Evolutionary conservation across 1,284 basidiomycete genomes (phyloP), one percentile per base, ranked within the genome.

Genomic region (Flammula alnicola): DNA sequence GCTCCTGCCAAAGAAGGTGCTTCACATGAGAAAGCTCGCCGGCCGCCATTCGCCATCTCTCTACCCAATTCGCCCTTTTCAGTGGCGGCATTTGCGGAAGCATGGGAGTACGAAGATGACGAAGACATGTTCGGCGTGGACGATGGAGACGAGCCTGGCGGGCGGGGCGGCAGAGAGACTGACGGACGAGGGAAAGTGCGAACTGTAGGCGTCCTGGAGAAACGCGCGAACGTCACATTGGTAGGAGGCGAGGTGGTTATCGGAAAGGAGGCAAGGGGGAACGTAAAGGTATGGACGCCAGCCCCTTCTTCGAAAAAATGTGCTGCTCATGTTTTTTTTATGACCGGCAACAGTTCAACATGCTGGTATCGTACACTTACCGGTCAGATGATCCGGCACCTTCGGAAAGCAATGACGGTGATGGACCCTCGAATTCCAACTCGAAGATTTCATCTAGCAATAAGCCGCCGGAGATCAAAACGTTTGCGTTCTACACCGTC

Each of bases 41-140:
- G 86, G 5, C 83, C 84, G 27, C 84, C 86, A 1, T 93, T 90
- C 61, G 86, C 85, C 1, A 77, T 95, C 4, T 85, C 86, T 14
- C 72, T 96, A 2, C 90, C 91, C 0, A 84, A 83, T 6, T 73
- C 81, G 0, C 73, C 86, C 9, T 95, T 97, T 64, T 79, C 88
- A 1, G 83, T 97, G 31, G 86, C 88, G 11, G 88, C 94, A 1
- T 93, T 90, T 62, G 93, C 93, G 23, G 95, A 97, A 65, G 92
- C 91, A 31, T 96, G 93, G 94, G 94, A 95, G 66, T 96, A 95
- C 56, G 94, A 96, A 40, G 91, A 95, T 45, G 91, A 93, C 40
- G 92, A 93, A 54, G 89, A 90, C 31, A 89, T 91, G 79, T 87
- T 88, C 58, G 81, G 75, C 25, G 72, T 84, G 5, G 88, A 90